phyloP scores from a whole-genome alignment of 2,329 filamentous ascomycete genomes.

The Cytospora piceae region DNA sequence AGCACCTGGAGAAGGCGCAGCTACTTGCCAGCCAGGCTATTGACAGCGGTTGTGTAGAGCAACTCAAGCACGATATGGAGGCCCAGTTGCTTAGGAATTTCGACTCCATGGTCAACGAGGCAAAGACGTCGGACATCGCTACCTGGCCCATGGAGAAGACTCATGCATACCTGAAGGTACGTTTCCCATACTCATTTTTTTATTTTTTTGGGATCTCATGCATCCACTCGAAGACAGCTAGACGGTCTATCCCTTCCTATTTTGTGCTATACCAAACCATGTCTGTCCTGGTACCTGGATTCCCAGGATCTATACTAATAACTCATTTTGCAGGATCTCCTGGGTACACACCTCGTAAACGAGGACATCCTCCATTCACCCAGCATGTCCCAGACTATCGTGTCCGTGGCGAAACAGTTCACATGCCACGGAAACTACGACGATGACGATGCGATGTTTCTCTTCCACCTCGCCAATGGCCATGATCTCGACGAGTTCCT shows the following conservation, averaged over 20 bases:
- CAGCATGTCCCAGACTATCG: neutral
- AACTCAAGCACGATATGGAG: conserved; percentile 3
- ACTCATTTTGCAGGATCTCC: neutral
- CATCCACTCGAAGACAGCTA: too few species aligned
- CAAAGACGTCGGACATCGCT: neutral
- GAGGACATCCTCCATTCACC: neutral
- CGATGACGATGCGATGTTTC: conserved; percentile 4
- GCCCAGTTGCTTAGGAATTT: neutral
- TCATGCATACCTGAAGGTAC: conserved; percentile 12
- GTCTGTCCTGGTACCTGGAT: neutral
- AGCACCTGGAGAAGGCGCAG: conserved; percentile 4
- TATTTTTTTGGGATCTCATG: too few species aligned
- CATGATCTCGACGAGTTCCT: neutral
- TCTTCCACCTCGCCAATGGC: conserved; percentile 11
- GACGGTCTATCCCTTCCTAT: neutral
- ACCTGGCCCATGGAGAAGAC: conserved; percentile 12
- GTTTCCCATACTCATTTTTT: neutral
- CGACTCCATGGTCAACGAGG: neutral
- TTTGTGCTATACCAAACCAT: neutral
- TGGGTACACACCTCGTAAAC: neutral
- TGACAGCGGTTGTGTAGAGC: conserved; percentile 3
- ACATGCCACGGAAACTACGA: conserved; percentile 12
- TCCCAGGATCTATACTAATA: neutral
- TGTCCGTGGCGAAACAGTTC: neutral
- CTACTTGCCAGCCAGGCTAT: neutral